phyloP scores from a whole-genome alignment of 2,329 filamentous ascomycete genomes.

The Periglandula ipomoeae region DNA sequence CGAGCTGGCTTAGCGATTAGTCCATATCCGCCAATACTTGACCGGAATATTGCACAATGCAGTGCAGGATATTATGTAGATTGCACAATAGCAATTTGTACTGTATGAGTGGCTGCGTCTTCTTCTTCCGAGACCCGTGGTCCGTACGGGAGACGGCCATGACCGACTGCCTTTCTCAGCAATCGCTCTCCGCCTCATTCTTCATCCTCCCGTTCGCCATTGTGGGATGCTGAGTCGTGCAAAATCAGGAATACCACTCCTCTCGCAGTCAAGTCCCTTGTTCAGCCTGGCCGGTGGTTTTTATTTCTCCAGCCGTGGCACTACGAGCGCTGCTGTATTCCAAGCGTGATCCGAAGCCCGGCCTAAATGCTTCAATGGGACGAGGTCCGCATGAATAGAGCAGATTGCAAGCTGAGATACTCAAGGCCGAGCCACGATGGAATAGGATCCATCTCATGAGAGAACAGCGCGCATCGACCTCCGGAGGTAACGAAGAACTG shows the following conservation, averaged over 20 bases:
- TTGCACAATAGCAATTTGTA: neutral
- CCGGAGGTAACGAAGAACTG: neutral
- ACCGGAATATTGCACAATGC: slow-evolving; percentile 2
- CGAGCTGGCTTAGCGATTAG: neutral
- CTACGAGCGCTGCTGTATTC: too few relatives aligned
- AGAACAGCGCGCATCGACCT: too few relatives aligned
- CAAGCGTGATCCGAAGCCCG: too few relatives aligned
- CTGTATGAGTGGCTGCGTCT: too few relatives aligned
- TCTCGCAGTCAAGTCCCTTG: neutral
- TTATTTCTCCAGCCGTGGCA: too few relatives aligned
- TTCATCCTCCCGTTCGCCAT: neutral
- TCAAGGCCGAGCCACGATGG: neutral
- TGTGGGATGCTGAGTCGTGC: neutral
- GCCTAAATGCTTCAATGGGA: too few relatives aligned
- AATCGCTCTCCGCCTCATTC: neutral
- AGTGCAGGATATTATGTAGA: neutral
- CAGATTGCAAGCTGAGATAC: too few relatives aligned
- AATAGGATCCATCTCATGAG: too few relatives aligned
- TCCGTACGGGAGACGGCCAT: neutral
- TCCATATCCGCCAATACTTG: neutral
- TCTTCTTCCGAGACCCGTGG: neutral
- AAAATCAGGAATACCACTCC: neutral
- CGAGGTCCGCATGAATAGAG: too few relatives aligned
- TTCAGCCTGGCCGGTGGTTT: too few relatives aligned
- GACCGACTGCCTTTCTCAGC: neutral